These are phyloP conservation scores for Trichosporon coremiiforme DNA, from an alignment of 1,284 basidiomycete genomes.

Conservation along the genomic window DNA sequence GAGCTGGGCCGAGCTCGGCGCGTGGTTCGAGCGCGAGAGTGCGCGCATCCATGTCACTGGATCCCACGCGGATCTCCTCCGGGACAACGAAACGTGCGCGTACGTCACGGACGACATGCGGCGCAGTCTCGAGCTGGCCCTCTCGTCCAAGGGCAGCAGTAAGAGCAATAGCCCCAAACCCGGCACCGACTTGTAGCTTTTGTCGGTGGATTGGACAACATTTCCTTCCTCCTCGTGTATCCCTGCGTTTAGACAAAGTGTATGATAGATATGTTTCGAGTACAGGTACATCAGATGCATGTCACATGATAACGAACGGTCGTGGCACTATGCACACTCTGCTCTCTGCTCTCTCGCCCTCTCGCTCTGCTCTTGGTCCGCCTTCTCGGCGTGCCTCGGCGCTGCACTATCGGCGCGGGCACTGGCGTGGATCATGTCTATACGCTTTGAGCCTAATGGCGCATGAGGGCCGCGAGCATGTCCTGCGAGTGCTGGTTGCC, in stretches of 20 bases:
- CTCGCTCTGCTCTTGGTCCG: neutral
- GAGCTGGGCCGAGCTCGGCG: neutral
- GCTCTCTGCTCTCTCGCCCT: neutral
- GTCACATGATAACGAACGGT: conserved; percentile 19
- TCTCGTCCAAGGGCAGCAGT: neutral
- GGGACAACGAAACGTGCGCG: neutral
- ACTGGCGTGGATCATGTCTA: conserved; percentile 18
- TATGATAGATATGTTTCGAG: neutral
- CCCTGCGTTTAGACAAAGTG: neutral
- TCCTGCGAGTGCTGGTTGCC: conserved; percentile 37
- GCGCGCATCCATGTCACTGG: too few relatives aligned
- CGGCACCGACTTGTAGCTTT: neutral
- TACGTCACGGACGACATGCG: neutral
- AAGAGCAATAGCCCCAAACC: too few relatives aligned
- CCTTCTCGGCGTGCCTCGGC: neutral
- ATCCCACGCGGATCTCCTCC: neutral
- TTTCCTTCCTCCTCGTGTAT: neutral
- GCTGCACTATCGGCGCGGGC: too few relatives aligned
- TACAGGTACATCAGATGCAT: conserved; percentile 24
- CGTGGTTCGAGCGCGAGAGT: neutral
- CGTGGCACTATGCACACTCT: conserved; percentile 16
- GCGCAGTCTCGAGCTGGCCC: neutral
- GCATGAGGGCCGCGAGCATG: conserved; percentile 44
- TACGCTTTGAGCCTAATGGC: conserved; percentile 30
- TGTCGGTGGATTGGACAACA: too few relatives aligned